Conservation (phyloP, 352 stramenopile genomes). For the Globisporangium uncinulatum region DNA sequence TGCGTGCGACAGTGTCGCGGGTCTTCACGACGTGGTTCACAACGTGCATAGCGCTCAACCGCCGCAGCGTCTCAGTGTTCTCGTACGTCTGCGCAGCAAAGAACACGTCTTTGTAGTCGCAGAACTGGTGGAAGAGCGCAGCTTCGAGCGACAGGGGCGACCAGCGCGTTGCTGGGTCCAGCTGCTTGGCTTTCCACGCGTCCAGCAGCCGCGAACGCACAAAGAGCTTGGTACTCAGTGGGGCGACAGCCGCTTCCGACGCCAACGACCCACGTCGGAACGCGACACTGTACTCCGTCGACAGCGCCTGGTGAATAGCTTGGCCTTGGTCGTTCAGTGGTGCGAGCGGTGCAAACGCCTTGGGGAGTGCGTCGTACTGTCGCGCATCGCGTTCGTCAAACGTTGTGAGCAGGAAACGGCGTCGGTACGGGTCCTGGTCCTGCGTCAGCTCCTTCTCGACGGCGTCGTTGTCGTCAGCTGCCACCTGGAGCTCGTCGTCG, state of each 20-base stretch:
- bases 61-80: conserved; percentile 45
- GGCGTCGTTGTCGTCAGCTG: conserved; percentile 17
- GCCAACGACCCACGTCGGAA: conserved; percentile 24
- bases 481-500: conserved; percentile 7
- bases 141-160: conserved; percentile 34
- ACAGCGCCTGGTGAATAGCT: conserved; percentile 12
- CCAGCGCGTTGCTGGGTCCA: conserved; percentile 29
- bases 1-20: conserved; percentile 57
- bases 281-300: conserved; percentile 40
- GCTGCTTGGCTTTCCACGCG: conserved; percentile 38
- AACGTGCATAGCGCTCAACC: conserved; percentile 65
- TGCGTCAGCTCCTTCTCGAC: conserved; percentile 14
- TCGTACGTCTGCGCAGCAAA: conserved; percentile 64
- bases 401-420: conserved; percentile 46
- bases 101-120: conserved; percentile 58
- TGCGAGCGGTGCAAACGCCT: conserved; percentile 31
- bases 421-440: conserved; percentile 51
- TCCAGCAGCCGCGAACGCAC: conserved; percentile 44
- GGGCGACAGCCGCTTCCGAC: conserved; percentile 12
- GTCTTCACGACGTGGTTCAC: conserved; percentile 77
- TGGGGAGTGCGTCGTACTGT: conserved; percentile 24
- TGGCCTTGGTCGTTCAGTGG: conserved; percentile 12
- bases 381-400: conserved; percentile 44
- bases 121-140: conserved; percentile 45
- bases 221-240: conserved; percentile 20